Conservation (phyloP, 2,329 filamentous ascomycete genomes). For the Thermothelomyces thermophilus region DNA sequence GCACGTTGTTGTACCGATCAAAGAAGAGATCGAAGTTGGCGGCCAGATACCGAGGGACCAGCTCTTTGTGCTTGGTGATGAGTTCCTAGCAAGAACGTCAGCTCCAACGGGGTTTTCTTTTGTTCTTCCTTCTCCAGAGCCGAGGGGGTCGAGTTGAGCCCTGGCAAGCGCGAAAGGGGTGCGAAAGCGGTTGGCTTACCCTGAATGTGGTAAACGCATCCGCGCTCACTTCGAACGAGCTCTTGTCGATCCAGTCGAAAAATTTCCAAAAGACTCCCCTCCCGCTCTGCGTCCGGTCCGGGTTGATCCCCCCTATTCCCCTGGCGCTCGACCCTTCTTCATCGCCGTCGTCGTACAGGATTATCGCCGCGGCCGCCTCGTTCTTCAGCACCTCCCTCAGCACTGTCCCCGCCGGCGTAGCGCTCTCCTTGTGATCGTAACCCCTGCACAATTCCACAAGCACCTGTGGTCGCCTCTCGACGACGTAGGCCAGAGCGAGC, state of each 20-base stretch:
- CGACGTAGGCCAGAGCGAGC: constrained; percentile 80
- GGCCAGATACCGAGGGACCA: constrained; percentile 80
- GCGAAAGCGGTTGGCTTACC: constrained; percentile 48
- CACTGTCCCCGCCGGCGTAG: constrained; percentile 84
- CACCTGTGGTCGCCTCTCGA: constrained; percentile 78
- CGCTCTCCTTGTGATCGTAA: constrained; percentile 85
- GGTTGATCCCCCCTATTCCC: constrained; percentile 70
- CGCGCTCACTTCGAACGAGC: constrained; percentile 91
- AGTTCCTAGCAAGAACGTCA: constrained; percentile 59
- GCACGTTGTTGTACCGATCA: constrained; percentile 74
- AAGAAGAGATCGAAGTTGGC: constrained; percentile 95
- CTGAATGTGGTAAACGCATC: constrained; percentile 97
- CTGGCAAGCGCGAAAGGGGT: too few species aligned
- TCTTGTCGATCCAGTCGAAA: constrained; percentile 95
- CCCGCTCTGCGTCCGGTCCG: constrained; percentile 67
- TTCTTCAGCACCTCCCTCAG: constrained; percentile 83
- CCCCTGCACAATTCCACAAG: constrained; percentile 82
- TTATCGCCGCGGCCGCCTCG: constrained; percentile 82
- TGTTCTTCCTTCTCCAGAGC: too few species aligned
- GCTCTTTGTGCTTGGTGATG: constrained; percentile 84
- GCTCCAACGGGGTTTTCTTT: background rate
- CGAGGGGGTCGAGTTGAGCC: background rate
- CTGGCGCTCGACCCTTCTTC: constrained; percentile 64
- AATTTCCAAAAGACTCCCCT: constrained; percentile 92
- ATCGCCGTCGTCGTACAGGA: constrained; percentile 84